Conservation (phyloP, 2,329 filamentous ascomycete species). For the Talaromyces sp. region DNA sequence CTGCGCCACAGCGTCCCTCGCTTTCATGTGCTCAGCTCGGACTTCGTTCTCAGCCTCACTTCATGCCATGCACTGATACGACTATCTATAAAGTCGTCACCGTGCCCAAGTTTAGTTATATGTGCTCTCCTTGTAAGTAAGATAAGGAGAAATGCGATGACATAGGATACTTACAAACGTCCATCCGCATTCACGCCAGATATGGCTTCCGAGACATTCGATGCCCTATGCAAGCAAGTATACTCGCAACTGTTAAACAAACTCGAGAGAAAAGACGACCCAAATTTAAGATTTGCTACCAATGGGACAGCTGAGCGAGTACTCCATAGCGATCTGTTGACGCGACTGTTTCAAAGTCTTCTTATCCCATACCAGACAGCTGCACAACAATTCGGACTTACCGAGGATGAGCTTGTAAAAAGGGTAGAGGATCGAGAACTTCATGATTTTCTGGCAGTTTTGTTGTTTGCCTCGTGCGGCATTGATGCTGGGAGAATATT, state of each 20-base stretch:
- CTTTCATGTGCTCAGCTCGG: not conserved
- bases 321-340: slow-evolving; percentile 16
- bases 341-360: slow-evolving; percentile 9
- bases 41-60: slow-evolving; percentile 2
- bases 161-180: not conserved
- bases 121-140: too few relatives aligned
- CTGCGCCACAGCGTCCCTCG: not conserved
- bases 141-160: not conserved
- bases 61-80: not conserved
- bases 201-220: slow-evolving; percentile 15
- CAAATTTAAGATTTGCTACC: slow-evolving; percentile 20
- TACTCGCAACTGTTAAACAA: slow-evolving; percentile 8
- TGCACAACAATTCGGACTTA: slow-evolving; percentile 9
- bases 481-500: slow-evolving; percentile 23
- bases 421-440: slow-evolving; percentile 23
- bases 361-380: not conserved
- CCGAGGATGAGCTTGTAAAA: slow-evolving; percentile 1
- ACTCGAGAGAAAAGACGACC: slow-evolving; percentile 14
- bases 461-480: slow-evolving; percentile 30
- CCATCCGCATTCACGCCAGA: not conserved
- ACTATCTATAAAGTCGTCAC: not conserved
- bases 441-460: slow-evolving; percentile 29
- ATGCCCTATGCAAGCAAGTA: slow-evolving; percentile 3
- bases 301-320: slow-evolving; percentile 21
- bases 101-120: not conserved